Conservation (phyloP, 2,329 filamentous ascomycete genomes). For the Tolypocladium nubicola region DNA sequence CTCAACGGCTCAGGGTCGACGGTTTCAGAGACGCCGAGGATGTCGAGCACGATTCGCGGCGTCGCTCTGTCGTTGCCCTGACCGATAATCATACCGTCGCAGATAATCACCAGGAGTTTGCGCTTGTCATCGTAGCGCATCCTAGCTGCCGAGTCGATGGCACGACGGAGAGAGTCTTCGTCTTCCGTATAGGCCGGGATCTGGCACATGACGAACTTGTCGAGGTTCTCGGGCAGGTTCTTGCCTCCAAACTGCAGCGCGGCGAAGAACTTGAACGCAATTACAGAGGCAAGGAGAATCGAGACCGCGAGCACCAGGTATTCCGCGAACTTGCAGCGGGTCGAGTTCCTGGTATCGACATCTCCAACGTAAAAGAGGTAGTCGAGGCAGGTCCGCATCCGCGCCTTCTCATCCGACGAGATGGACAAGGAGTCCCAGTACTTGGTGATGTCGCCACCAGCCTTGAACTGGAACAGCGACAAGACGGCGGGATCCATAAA, state of each 20-base stretch:
- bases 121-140: slow-evolving; percentile 99
- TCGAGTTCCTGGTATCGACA: slow-evolving; percentile 81
- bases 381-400: slow-evolving; percentile 77
- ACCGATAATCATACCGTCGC: slow-evolving; percentile 98
- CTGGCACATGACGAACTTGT: slow-evolving; percentile 97
- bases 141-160: slow-evolving; percentile 87
- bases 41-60: slow-evolving; percentile 90
- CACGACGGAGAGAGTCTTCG: slow-evolving; percentile 91
- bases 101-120: slow-evolving; percentile 85
- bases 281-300: slow-evolving; percentile 66
- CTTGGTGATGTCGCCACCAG: slow-evolving; percentile 74
- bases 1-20: slow-evolving; percentile 92
- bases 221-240: slow-evolving; percentile 86
- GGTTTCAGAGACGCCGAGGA: slow-evolving; percentile 85
- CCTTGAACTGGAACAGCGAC: slow-evolving; percentile 62
- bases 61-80: slow-evolving; percentile 96
- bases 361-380: slow-evolving; percentile 93
- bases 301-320: slow-evolving; percentile 86
- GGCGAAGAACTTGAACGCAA: slow-evolving; percentile 93
- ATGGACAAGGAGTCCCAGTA: slow-evolving; percentile 67
- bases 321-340: slow-evolving; percentile 73
- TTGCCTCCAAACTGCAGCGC: slow-evolving; percentile 89
- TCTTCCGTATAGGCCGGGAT: slow-evolving; percentile 98
- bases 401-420: slow-evolving; percentile 40
- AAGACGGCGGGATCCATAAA: slow-evolving; percentile 76